Base-by-base conservation (phyloP, 352 stramenopile species). In the Phytophthora hibernalis region DNA sequence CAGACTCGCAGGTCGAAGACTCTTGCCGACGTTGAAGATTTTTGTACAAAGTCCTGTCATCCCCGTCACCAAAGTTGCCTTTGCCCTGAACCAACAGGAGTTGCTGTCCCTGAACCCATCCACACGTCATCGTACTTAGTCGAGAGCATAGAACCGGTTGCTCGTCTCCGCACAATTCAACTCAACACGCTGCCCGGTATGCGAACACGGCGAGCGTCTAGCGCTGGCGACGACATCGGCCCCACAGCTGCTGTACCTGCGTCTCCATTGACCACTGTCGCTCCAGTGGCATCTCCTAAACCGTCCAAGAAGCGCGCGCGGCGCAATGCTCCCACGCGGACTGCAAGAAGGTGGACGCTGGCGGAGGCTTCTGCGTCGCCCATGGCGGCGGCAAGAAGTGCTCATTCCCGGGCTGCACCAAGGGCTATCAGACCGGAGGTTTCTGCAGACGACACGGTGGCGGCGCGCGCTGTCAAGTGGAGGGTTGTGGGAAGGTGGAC, bases 341-440 rank as follows among this genome's bases (percentile, higher is more conserved):
- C 28, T 96, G 89, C 72, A 56, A 28, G 30, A 95, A 94, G 53
- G 77, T 95, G 33, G 89, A 93, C 66, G 85, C 86, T 12, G 87
- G 85, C 7, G 85, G 87, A 65, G 87, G 87, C 44, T 89, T 85
- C 54, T 96, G 89, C 70, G 89, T 96, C n/a, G 72, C 67, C 15
- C 89, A 96, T 40, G 89, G 89, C 57, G 89, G 89, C 54, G 89
- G 89, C 48, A 93, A 90, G 59, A 92, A 92, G 57, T 95, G 87
- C 49, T 82, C 75, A 12, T 91, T 84, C 47, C 72, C 77, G 6
- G 83, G 82, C 0, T 95, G 87, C 58, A 70, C 54, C 5, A 95
- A 95, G 65, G 87, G 87, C 2, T 91, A 91, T 43, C 87, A 95
- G 53, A 91, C 83, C 0, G 87, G 87, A 65, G 85, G 85, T 1